phyloP scores from a whole-genome alignment of 2,329 filamentous ascomycete species.

The Hymenoscyphus albidus region DNA sequence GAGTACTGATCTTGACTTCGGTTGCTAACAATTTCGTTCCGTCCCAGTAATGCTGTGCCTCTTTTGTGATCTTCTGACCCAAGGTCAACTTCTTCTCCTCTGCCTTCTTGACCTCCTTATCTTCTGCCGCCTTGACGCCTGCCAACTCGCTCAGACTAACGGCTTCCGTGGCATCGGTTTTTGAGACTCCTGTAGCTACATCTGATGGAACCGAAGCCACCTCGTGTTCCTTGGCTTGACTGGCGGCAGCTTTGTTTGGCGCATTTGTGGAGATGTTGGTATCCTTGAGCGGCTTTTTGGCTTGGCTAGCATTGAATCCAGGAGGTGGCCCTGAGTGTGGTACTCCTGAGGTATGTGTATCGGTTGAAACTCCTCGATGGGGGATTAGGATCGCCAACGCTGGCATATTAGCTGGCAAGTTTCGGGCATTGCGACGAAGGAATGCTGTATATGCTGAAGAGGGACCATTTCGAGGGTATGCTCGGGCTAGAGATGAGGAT shows the following conservation, averaged over 20 bases:
- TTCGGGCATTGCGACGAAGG: conserved; percentile 35
- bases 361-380: conserved; percentile 53
- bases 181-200: conserved; percentile 31
- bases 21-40: conserved; percentile 91
- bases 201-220: conserved; percentile 27
- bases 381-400: conserved; percentile 57
- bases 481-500: conserved; percentile 26
- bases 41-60: conserved; percentile 94
- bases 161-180: conserved; percentile 33
- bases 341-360: conserved; percentile 49
- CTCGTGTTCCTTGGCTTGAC: conserved; percentile 26
- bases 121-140: conserved; percentile 56
- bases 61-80: conserved; percentile 91
- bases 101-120: conserved; percentile 64
- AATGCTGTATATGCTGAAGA: conserved; percentile 33
- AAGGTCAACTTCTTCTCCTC: conserved; percentile 82
- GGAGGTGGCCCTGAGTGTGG: conserved; percentile 56
- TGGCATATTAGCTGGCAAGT: conserved; percentile 36
- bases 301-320: conserved; percentile 66
- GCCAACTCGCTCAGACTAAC: conserved; percentile 56
- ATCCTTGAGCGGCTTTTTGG: conserved; percentile 57
- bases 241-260: conserved; percentile 27
- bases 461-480: conserved; percentile 30
- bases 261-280: conserved; percentile 32
- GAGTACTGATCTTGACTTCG: conserved; percentile 89